Evolutionary conservation across 306 rosid species (phyloP).

Genomic region (Sophora flavescens): DNA sequence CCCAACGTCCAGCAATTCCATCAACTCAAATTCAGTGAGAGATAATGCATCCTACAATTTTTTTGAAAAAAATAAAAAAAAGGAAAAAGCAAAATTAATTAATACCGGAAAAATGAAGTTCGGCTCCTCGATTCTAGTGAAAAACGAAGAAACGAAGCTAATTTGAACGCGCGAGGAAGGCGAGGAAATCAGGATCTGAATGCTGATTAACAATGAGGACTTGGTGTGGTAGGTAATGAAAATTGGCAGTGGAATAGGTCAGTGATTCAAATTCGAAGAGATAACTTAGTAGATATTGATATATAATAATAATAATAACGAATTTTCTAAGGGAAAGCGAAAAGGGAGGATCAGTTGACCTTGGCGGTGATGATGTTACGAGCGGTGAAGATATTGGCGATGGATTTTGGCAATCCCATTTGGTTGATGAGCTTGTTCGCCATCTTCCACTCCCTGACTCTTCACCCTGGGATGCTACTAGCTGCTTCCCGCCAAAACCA

Average conservation of each 20-base stretch:
- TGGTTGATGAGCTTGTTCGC: constrained; percentile 80
- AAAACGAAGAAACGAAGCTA: not conserved
- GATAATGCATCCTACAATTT: constrained; percentile 79
- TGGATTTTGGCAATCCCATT: constrained; percentile 76
- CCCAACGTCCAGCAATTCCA: constrained; percentile 85
- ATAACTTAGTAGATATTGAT: not conserved
- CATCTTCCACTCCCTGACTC: constrained; percentile 43
- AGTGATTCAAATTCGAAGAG: constrained; percentile 3
- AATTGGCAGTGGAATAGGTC: not conserved
- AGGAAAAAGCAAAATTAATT: not conserved
- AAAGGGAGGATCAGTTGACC: constrained; percentile 41
- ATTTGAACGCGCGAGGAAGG: not conserved
- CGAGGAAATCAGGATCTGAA: not conserved
- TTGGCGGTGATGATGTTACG: constrained; percentile 85
- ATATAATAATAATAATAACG: no score
- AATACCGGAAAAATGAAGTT: not conserved
- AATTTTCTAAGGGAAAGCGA: no score
- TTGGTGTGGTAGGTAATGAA: not conserved
- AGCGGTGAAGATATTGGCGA: constrained; percentile 78
- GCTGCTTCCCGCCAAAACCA: no score
- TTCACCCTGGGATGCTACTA: no score
- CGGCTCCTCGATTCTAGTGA: not conserved
- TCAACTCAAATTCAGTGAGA: constrained; percentile 83
- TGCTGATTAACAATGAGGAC: not conserved
- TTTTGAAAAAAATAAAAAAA: not conserved